Evolutionary conservation across 202 grass and related monocot genomes (phyloP), one percentile per base, ranked within the genome.

Genomic region (Dendrocalamus latiflorus): DNA sequence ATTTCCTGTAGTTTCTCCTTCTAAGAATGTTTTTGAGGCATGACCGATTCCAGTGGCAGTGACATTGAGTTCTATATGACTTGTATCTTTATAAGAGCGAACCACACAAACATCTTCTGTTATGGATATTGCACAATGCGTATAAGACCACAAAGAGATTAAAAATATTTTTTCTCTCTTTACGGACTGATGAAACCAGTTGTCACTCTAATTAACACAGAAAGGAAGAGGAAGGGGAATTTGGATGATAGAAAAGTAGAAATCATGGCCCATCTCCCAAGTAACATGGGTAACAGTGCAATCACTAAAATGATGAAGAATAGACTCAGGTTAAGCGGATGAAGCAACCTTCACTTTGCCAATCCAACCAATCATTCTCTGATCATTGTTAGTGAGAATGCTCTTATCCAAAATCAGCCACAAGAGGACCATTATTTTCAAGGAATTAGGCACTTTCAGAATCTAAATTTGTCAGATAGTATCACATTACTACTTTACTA

Each of bases 1-100:
- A 47, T 77, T 66, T 79, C 28, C 16, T 83, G 37, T 45, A 67
- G 12, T 68, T 80, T 68, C 13, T 39, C 14, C n/a, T n/a, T n/a
- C 33, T n/a, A 70, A 50, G 8, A 18, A 70, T 77, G 65, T n/a
- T 69, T 18, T 70, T 20, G 61, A 68, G 7, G 20, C 33, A 48
- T 21, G 33, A 60, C 12, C 6, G 3, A 65, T 65, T 45, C 36
- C 38, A 38, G 14, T 15, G 9, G 10, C 49, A 54, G 14, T 42
- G 16, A n/a, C n/a, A 42, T 68, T 6, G 22, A 43, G 36, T 41
- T 75, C 7, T 36, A 26, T 75, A 49, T 48, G 64, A 4, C n/a
- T 9, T 70, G 4, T 60, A 39, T 28, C 25, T 69, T 57, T 47
- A 44, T 44, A 60, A 84, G 73, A 49, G 14, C 7, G n/a, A 70